Evolutionary conservation across 2,329 filamentous ascomycete genomes (phyloP), one percentile per base, ranked within the genome.

Genomic region (Penicillium sp.): DNA sequence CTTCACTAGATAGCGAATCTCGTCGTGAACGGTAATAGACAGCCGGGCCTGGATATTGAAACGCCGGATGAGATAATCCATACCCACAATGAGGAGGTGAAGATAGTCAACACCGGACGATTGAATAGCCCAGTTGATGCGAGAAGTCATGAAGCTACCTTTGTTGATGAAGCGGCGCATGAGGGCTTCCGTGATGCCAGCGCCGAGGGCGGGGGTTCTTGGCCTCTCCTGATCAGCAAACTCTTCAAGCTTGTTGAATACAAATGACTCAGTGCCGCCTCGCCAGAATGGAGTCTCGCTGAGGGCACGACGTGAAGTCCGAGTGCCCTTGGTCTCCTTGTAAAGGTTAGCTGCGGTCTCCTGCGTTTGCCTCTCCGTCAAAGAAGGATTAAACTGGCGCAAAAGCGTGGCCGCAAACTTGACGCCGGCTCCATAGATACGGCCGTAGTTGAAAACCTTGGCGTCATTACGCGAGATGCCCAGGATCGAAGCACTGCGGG

Each of bases 51-150:
- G 79, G 63, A 99, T 87, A 71, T 91, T 93, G 82, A 91, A 99
- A 5, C 89, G 90, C 1, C 92, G 87, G 57, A 89, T 89, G 3
- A 99, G 85, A 73, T 96, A 97, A 75, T 98, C 93, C 96, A 99
- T 99, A 15, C 88, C 85, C 2, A 98, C 87, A 65, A 99, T 92
- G 19, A 99, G 85, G 4, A 99, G 87, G 73, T 99, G 95, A 1
- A 99, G 86, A 76, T 99, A 99, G 77, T 99, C 96, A 4, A 98
- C 94, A 5, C 96, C 95, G 0, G 92, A 96, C 0, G 93, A 97
- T 73, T 99, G 95, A 69, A 99, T 98, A 3, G 95, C 95, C 95
- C 95, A 99, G 75, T 99, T 99, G 79, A 99, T 98, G 37, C 96
- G 89, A 19, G 91, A 96, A 1, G 95, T 97, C 81, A 99, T 89